phyloP scores from a whole-genome alignment of 768 basidiomycete species.

The Lactarius quietus region DNA sequence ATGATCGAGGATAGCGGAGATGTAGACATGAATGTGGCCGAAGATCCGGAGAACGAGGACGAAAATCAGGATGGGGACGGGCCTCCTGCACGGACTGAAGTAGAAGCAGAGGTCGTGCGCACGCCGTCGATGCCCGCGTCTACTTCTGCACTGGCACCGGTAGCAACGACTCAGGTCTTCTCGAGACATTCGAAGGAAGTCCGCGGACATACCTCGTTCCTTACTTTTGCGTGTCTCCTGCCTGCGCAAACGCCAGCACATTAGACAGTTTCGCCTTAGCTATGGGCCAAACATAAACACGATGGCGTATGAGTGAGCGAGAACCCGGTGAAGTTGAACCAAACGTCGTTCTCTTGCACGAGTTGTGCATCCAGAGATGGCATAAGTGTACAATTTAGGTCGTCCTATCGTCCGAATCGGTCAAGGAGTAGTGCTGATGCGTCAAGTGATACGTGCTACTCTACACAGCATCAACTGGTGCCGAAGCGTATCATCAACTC shows the following conservation, averaged over 20 bases:
- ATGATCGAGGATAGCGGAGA: constrained; percentile 15
- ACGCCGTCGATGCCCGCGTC: constrained; percentile 6
- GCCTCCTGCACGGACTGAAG: neutral
- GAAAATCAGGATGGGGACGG: neutral
- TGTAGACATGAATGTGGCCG: constrained; percentile 3
- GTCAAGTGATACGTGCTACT: no score
- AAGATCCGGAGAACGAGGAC: neutral
- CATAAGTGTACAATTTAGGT: no score
- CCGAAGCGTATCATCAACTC: no score
- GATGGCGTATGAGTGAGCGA: no score
- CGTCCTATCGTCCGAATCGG: no score
- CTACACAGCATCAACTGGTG: no score
- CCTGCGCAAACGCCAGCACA: constrained; percentile 38
- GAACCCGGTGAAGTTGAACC: no score
- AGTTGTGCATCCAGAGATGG: no score
- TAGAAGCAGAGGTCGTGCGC: constrained; percentile 7
- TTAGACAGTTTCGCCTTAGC: neutral
- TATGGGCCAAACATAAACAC: neutral
- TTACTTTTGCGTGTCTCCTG: constrained; percentile 92
- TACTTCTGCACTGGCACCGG: constrained; percentile 6
- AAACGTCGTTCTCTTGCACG: no score
- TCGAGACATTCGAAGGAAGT: constrained; percentile 77
- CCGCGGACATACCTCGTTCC: constrained; percentile 92
- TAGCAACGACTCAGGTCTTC: constrained; percentile 46
- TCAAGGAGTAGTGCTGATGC: no score